Base-by-base conservation (phyloP, 2,329 filamentous ascomycete genomes). In the Epichloe aotearoae region DNA sequence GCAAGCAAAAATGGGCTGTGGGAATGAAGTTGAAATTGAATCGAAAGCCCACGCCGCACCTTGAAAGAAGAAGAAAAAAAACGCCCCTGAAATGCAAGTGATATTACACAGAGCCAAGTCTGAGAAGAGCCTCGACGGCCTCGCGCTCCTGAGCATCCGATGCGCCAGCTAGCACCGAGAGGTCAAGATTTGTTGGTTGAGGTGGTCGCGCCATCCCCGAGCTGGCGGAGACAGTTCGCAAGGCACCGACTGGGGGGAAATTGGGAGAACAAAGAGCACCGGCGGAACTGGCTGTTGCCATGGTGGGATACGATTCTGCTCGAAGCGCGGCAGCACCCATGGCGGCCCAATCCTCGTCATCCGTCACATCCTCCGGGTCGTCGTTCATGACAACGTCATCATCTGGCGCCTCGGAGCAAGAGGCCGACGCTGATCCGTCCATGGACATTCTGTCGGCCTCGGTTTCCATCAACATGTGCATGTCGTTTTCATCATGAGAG, bases 381-480 rank as follows among this genome's bases (percentile, higher is more conserved):
- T 88, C 84, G 59, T 83, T 82, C 71, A 83, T 79, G 58, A 71
- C 71, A 54, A 80, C 74, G 53, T 82, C 77, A 53, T 86, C 83
- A 50, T 82, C 80, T 41, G 79, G 78, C 17, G 83, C 84, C 59
- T 88, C 85, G 34, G 84, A 88, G 62, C 86, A 89, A 12, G 86
- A 89, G 47, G 80, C 83, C 49, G 83, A 86, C 50, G 70, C 77
- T 15, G 78, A 81, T 42, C 80, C 78, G 54, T 87, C 83, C 61
- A 86, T 77, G 54, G 90, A 96, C 91, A 97, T 97, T 67, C 90
- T 91, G 69, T 97, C 91, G 37, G 86, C 90, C 66, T 94, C 89
- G 60, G 90, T 77, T 66, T 91, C 87, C 60, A 85, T 74, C 59
- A 85, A 73, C 77, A 89, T 84, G 62, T 75, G 78, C 57, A 80